Evolutionary conservation across 768 basidiomycete species (phyloP).

Genomic region (Termitomyces heimii): DNA sequence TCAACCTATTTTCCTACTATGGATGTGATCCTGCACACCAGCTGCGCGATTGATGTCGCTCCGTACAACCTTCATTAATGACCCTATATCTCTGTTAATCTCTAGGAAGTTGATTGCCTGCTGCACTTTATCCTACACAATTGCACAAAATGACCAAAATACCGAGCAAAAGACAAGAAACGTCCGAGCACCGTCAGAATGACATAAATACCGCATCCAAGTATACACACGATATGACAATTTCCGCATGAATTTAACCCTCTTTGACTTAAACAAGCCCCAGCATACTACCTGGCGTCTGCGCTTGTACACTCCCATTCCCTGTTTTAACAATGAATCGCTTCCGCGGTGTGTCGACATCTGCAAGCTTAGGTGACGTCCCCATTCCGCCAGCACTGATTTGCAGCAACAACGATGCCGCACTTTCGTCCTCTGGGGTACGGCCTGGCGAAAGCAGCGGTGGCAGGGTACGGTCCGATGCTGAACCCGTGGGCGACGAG

Average conservation of each 20-base stretch:
- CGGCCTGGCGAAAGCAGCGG: constrained; percentile 16
- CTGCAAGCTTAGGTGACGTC: background rate
- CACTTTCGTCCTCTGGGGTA: constrained; percentile 65
- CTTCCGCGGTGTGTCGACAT: background rate
- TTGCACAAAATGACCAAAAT: too few relatives aligned
- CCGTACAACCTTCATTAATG: too few relatives aligned
- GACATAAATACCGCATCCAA: background rate
- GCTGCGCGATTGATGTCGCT: too few relatives aligned
- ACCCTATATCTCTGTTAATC: too few relatives aligned
- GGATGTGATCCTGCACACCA: too few relatives aligned
- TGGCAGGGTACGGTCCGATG: constrained; percentile 5
- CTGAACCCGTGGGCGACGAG: background rate
- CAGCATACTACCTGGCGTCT: constrained; percentile 17
- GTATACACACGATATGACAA: background rate
- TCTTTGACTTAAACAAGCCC: constrained; percentile 8
- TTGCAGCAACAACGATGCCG: constrained; percentile 61
- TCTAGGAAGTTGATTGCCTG: too few relatives aligned
- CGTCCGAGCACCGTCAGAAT: too few relatives aligned
- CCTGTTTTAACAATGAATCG: background rate
- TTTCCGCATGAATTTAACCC: background rate
- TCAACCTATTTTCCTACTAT: too few relatives aligned
- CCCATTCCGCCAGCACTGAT: constrained; percentile 38
- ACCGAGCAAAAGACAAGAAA: too few relatives aligned
- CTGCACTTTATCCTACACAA: too few relatives aligned
- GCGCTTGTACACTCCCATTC: constrained; percentile 7